phyloP scores from a whole-genome alignment of 176 grass and related monocot species.

The Cenchrus purpureus region DNA sequence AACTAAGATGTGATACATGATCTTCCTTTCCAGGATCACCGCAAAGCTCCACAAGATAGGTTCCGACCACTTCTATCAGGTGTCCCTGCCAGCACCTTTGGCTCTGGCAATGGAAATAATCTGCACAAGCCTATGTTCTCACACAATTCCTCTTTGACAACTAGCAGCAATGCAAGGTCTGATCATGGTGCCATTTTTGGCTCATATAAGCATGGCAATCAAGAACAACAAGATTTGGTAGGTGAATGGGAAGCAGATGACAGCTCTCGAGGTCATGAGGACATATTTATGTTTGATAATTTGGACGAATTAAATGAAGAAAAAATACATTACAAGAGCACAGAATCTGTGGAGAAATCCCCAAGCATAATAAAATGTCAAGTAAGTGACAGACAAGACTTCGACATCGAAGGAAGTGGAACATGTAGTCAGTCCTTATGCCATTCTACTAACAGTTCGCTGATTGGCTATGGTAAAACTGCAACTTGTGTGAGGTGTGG shows the following conservation, averaged over 20 bases:
- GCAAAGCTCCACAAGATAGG: conserved; percentile 82
- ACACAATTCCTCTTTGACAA: conserved; percentile 72
- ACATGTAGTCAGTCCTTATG: conserved; percentile 35
- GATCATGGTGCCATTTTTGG: conserved; percentile 51
- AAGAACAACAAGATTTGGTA: conserved; percentile 57
- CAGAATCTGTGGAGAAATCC: conserved; percentile 32
- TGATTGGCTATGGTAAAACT: conserved; percentile 21
- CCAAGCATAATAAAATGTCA: conserved; percentile 28
- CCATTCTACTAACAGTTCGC: conserved; percentile 32
- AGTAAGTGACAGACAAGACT: conserved; percentile 37
- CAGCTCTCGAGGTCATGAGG: conserved; percentile 52
- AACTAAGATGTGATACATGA: conserved; percentile 36
- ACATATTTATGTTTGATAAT: conserved; percentile 89
- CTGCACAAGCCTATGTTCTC: conserved; percentile 61
- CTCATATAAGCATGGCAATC: conserved; percentile 56
- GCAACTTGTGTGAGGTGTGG: conserved; percentile 64
- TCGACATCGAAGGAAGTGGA: conserved; percentile 29
- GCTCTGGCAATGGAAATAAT: conserved; percentile 57
- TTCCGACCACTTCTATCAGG: conserved; percentile 92
- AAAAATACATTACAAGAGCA: conserved; percentile 29
- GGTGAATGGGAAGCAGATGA: conserved; percentile 58
- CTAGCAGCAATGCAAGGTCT: conserved; percentile 75
- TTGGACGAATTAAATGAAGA: conserved; percentile 72
- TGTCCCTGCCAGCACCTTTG: conserved; percentile 70
- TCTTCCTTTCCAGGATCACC: conserved; percentile 76